Evolutionary conservation across 306 rosid genomes (phyloP), one percentile per base, ranked within the genome.

Genomic region (Acacia confusa): DNA sequence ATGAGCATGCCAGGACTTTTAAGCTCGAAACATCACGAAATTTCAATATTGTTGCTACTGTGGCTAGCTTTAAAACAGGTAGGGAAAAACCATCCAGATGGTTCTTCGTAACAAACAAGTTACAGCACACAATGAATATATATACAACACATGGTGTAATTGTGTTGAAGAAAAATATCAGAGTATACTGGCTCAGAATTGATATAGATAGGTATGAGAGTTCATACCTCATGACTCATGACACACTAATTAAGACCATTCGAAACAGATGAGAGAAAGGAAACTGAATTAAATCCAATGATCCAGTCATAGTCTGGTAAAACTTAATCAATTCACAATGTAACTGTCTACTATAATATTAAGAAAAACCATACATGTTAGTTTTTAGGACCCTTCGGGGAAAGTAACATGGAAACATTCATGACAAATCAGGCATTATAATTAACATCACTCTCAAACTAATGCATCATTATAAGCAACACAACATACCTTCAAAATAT

Each of bases 401-500:
- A 63, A 63, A 1, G 9, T 25, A 73, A 34, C 20, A 52, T 19
- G 53, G 25, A 72, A 52, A 22, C 70, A 9, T 16, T 60, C 12
- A 0, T 22, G 22, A 15, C 20, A 4, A 70, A 61, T 36, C 72
- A 76, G 16, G 22, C 72, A 6, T 57, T 68, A 78, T 61, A 76
- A 43, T 76, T n/a, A 68, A 53, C 69, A 63, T 44, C 19, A 52
- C 66, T 68, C 27, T 53, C n/a, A 38, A 74, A 58, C 25, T 6
- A 19, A 41, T 9, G 4, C 25, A 72, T 17, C 19, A 65, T 77
- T n/a, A 30, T 6, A 72, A 79, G 17, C 58, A 80, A 52, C 36
- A 74, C 57, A 28, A 61, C 53, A 74, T 76, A 94, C 98, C 98
- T 95, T 95, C 24, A 97, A 95, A 81, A 95, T 92, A 82, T 95